A percentile compares a stretch with the other conserved stretches of the same genome.
phyloP scores from a whole-genome alignment of 352 stramenopile genomes.

The Albugo candida region DNA sequence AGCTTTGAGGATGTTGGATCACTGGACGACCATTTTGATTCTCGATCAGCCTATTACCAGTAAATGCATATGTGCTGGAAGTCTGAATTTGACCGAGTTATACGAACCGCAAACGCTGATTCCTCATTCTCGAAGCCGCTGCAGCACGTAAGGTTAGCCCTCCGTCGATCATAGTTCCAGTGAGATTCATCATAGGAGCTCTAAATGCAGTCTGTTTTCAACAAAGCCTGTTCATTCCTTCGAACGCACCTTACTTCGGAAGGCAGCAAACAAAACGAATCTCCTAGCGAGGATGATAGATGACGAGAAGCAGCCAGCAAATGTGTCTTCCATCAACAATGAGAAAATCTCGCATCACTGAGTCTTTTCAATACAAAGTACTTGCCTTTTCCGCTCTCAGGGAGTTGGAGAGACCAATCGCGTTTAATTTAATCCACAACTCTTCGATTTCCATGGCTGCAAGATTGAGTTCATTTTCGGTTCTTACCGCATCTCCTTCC shows the following conservation, averaged over 20 bases:
- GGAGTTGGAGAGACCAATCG: constrained; percentile 44
- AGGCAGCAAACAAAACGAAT: constrained; percentile 70
- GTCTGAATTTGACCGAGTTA: not conserved
- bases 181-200: constrained; percentile 16
- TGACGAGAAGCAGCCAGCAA: constrained; percentile 58
- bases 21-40: constrained; percentile 30
- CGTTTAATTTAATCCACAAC: constrained; percentile 53
- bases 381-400: constrained; percentile 34
- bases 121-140: constrained; percentile 63
- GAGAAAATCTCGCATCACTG: not conserved
- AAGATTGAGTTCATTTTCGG: constrained; percentile 38
- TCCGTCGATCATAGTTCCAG: constrained; percentile 50
- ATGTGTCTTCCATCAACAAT: constrained; percentile 13
- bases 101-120: constrained; percentile 27
- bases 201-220: too few species aligned
- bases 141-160: constrained; percentile 52
- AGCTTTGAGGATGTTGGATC: not conserved
- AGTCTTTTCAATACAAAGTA: not conserved
- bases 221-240: not conserved
- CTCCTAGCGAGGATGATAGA: constrained; percentile 58
- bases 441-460: constrained; percentile 70
- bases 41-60: constrained; percentile 41
- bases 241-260: constrained; percentile 27
- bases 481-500: constrained; percentile 8
- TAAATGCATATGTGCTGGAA: constrained; percentile 1